Evolutionary conservation across 78 protist species (phyloP).

Genomic region (Dictyostelium brefeldianum): DNA sequence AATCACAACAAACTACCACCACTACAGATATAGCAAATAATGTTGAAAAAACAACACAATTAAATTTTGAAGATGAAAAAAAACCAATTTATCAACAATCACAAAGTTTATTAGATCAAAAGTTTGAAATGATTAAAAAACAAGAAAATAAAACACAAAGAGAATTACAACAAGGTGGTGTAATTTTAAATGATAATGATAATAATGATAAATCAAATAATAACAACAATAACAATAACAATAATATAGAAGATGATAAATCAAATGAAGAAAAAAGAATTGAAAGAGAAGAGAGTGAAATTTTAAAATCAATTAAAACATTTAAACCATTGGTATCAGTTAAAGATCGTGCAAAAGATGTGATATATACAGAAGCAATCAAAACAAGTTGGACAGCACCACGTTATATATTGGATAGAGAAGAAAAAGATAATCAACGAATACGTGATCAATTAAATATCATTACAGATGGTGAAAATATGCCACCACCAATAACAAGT

Average conservation of each 20-base stretch:
- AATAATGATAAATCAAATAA: too few species aligned
- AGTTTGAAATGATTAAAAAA: conserved; percentile 50
- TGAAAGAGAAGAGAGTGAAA: conserved; percentile 57
- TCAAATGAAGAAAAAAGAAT: conserved; percentile 1
- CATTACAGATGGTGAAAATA: conserved; percentile 89
- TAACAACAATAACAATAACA: too few species aligned
- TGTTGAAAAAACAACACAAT: neutral
- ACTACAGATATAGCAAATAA: neutral
- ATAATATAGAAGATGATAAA: neutral
- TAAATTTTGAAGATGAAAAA: neutral
- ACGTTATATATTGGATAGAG: conserved; percentile 23
- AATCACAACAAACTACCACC: neutral
- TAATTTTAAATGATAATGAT: neutral
- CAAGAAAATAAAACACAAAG: conserved; percentile 26
- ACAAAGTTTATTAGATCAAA: conserved; percentile 59
- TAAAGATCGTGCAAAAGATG: conserved; percentile 79
- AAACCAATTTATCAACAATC: conserved; percentile 16
- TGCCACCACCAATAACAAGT: conserved; percentile 91
- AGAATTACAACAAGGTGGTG: conserved; percentile 6
- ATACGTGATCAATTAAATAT: conserved; percentile 90
- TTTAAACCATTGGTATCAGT: conserved; percentile 73
- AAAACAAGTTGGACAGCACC: conserved; percentile 78
- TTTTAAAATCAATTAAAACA: conserved; percentile 33
- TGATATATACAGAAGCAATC: conserved; percentile 38
- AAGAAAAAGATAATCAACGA: conserved; percentile 24